These are phyloP conservation scores for Starmera pachycereana DNA, from an alignment of 805 yeast genomes.

Conservation along the genomic window DNA sequence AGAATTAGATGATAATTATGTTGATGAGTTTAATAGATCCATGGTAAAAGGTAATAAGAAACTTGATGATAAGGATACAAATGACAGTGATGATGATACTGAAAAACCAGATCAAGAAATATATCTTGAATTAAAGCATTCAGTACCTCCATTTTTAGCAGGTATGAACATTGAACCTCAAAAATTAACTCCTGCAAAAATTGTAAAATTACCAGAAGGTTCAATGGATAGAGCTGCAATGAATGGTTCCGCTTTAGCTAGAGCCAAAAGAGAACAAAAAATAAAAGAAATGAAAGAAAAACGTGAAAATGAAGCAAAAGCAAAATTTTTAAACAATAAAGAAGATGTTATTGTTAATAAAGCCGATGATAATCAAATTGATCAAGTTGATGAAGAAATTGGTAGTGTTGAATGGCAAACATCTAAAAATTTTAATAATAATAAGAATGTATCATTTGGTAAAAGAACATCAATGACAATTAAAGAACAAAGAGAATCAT, in stretches of 20 bases:
- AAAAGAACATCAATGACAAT: constrained; percentile 30
- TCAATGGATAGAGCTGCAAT: constrained; percentile 66
- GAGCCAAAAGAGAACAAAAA: constrained; percentile 52
- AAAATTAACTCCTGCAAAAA: constrained; percentile 40
- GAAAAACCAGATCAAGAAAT: constrained; percentile 37
- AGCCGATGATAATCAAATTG: not conserved
- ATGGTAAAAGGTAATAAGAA: constrained; percentile 16
- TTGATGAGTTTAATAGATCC: too few species aligned
- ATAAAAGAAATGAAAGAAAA: constrained; percentile 35
- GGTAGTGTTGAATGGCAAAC: constrained; percentile 16
- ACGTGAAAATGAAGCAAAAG: constrained; percentile 19
- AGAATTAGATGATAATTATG: constrained; percentile 31
- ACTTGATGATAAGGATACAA: constrained; percentile 9
- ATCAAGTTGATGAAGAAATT: constrained; percentile 14
- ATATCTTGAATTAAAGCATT: constrained; percentile 63
- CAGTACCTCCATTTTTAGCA: constrained; percentile 62
- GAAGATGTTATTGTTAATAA: constrained; percentile 28
- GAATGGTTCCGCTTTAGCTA: constrained; percentile 60
- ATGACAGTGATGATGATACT: constrained; percentile 9
- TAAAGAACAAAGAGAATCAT: constrained; percentile 44
- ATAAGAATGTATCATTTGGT: constrained; percentile 24
- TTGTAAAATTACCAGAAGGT: constrained; percentile 71
- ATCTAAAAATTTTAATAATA: constrained; percentile 6
- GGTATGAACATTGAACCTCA: constrained; percentile 33
- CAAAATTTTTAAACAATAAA: constrained; percentile 15